Base-by-base conservation (phyloP, 768 basidiomycete species). In the Mycena capillaripes region DNA sequence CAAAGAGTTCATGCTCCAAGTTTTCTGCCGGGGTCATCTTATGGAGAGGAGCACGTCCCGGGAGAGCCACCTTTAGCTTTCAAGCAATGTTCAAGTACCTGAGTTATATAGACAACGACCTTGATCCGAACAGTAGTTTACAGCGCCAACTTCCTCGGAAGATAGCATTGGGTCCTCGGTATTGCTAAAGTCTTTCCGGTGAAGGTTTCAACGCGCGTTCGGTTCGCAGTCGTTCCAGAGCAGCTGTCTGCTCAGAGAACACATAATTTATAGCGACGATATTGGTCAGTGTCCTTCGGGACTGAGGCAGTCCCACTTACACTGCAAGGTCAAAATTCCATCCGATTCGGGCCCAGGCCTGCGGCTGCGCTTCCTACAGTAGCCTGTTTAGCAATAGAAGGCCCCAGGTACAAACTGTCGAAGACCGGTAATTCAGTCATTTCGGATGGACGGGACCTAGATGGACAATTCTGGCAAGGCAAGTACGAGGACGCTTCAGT, bases 1-100 rank as follows among this genome's bases (percentile, higher is more conserved):
- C n/a, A n/a, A 57, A 48, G 30, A 67, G 55, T 46, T 67, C 66
- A 25, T 11, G 66, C 25, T 65, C 63, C 38, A 55, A 21, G 29
- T 38, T 16, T 36, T 64, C 32, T 14, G 62, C n/a, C 38, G 38
- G 40, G 7, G 52, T 21, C 63, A 55, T 65, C 25, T 17, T n/a
- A 3, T 23, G n/a, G n/a, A n/a, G n/a, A n/a, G n/a, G n/a, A 52
- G 50, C 6, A 25, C 9, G 30, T 34, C 21, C 32, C 46, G 48
- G n/a, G 19, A 56, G 55, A 34, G 32, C 55, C 21, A 34, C 10
- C 19, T n/a, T 36, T 56, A 56, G 19, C 30, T 32, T 55, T 55
- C 52, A 55, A 56, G 55, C 17, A 48, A 23, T 19, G 5, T 55
- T 55, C 52, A 55, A 56, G 32, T 17, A 12, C 32, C 29, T 21